A percentile compares a stretch with the other conserved stretches of the same genome.
phyloP scores from a whole-genome alignment of 176 grass and related monocot genomes.

The Bromus sterilis region DNA sequence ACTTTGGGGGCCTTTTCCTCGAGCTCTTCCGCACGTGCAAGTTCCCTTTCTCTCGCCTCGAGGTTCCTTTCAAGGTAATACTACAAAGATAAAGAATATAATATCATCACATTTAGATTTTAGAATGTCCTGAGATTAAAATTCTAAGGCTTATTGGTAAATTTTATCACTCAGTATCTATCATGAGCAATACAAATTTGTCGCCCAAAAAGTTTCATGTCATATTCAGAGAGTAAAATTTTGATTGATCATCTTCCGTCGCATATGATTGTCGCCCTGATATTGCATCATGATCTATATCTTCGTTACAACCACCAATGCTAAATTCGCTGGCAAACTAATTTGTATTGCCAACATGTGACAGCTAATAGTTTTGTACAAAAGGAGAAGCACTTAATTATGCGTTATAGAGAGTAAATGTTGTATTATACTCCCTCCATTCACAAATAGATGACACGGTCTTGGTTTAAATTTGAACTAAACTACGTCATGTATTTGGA shows the following conservation, averaged over 20 bases:
- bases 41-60: slow-evolving; percentile 83
- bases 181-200: not conserved
- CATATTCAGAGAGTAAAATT: not conserved
- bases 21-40: slow-evolving; percentile 80
- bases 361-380: not conserved
- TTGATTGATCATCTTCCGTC: not conserved
- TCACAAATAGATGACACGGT: too few relatives aligned
- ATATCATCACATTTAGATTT: not conserved
- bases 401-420: not conserved
- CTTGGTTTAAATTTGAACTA: too few relatives aligned
- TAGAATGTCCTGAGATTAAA: not conserved
- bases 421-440: too few relatives aligned
- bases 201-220: not conserved
- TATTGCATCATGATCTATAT: not conserved
- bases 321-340: not conserved
- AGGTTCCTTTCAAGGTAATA: slow-evolving; percentile 99
- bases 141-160: not conserved
- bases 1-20: slow-evolving; percentile 84
- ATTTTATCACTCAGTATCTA: not conserved
- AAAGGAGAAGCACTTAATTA: not conserved
- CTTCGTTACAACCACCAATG: not conserved
- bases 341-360: not conserved
- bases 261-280: not conserved
- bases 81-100: slow-evolving; percentile 36
- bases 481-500: too few relatives aligned